Evolutionary conservation across 805 yeast genomes (phyloP).

Genomic region (Metschnikowia drakensbergensis): DNA sequence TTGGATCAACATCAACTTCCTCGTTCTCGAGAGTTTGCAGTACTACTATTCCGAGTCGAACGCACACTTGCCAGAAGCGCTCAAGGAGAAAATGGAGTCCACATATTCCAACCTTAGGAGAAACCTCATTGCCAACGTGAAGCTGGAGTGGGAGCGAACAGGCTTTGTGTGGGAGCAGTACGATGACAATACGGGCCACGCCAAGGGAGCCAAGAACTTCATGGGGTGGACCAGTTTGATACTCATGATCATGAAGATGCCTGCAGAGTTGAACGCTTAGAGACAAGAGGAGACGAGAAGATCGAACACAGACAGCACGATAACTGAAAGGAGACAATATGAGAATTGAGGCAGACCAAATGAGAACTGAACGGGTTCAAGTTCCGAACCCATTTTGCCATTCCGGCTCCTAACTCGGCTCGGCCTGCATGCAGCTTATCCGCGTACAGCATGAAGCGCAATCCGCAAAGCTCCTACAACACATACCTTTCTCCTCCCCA

Average conservation of each 20-base stretch:
- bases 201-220: conserved; percentile 83
- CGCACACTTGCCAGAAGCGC: conserved; percentile 24
- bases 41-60: conserved; percentile 45
- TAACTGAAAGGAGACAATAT: too few relatives aligned
- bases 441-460: conserved; percentile 3
- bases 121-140: conserved; percentile 67
- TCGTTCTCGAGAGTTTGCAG: conserved; percentile 65
- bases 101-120: conserved; percentile 54
- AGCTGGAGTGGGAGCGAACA: conserved; percentile 63
- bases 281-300: not conserved
- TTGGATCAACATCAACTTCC: conserved; percentile 89
- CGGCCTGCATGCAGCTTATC: conserved; percentile 2
- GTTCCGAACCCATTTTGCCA: too few relatives aligned
- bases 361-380: too few relatives aligned
- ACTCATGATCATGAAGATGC: conserved; percentile 79
- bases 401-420: not conserved
- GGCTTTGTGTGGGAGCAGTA: conserved; percentile 93
- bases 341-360: too few relatives aligned
- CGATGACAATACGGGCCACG: conserved; percentile 68
- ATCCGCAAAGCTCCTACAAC: conserved; percentile 1
- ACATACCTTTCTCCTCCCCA: not conserved
- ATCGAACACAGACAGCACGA: too few relatives aligned
- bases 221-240: conserved; percentile 92
- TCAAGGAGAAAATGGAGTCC: conserved; percentile 37
- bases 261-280: conserved; percentile 33